Conservation (phyloP, 2,329 filamentous ascomycete genomes). For the Paraphoma sp. region DNA sequence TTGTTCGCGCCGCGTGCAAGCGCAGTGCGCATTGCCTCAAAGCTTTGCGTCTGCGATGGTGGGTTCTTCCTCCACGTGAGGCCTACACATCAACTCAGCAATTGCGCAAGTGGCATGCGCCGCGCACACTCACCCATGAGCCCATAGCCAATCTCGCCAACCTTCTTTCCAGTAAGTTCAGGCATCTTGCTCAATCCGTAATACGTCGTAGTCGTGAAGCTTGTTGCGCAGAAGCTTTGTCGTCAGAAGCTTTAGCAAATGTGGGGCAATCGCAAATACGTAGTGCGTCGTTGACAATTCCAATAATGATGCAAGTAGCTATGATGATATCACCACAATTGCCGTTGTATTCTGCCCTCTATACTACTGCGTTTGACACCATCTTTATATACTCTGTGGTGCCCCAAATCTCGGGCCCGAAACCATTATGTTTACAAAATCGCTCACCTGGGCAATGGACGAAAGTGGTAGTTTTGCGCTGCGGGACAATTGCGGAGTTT, state of each 20-base stretch:
- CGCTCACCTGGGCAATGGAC: no score
- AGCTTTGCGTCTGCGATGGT: conserved; percentile 44
- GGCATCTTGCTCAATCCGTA: conserved; percentile 30
- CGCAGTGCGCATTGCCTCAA: conserved; percentile 55
- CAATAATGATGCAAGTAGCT: not conserved
- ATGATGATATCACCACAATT: not conserved
- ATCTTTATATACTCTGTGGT: not conserved
- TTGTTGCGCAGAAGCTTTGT: not conserved
- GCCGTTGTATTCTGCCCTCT: not conserved
- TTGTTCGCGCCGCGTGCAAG: conserved; percentile 52
- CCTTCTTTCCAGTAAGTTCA: conserved; percentile 44
- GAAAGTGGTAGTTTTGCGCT: no score
- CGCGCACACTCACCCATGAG: conserved; percentile 50
- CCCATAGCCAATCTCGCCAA: conserved; percentile 54
- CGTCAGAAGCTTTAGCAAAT: not conserved
- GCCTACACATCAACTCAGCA: conserved; percentile 37
- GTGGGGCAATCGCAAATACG: not conserved
- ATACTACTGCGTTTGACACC: not conserved
- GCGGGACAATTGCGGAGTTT: not conserved
- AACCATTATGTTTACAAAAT: not conserved
- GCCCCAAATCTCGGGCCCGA: conserved; percentile 5
- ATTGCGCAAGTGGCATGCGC: not conserved
- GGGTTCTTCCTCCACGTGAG: conserved; percentile 55
- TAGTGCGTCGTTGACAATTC: not conserved
- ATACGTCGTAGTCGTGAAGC: conserved; percentile 1